These are phyloP conservation scores for Aspergillus fumigatiaffinis DNA, from an alignment of 2,329 filamentous ascomycete species.

Conservation along the genomic window DNA sequence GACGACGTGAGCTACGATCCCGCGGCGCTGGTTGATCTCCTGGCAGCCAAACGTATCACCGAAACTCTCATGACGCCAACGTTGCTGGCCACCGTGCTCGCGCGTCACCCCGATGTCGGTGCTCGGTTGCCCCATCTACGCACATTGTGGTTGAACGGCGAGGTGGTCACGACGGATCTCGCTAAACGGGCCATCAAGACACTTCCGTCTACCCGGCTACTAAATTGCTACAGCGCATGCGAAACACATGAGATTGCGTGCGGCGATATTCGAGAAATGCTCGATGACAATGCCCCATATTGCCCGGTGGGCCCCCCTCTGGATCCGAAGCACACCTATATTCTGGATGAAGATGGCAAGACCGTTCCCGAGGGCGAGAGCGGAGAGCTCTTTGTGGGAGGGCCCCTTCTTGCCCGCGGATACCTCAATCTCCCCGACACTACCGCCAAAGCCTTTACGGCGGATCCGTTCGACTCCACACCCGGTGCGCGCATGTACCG, in stretches of 20 bases:
- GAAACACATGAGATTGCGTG: constrained; percentile 79
- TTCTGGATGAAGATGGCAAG: constrained; percentile 66
- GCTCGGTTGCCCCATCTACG: constrained; percentile 61
- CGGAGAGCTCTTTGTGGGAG: constrained; percentile 73
- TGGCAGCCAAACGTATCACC: constrained; percentile 63
- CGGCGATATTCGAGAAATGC: constrained; percentile 67
- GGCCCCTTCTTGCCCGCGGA: constrained; percentile 67
- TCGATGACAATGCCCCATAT: constrained; percentile 61
- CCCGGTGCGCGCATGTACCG: constrained; percentile 67
- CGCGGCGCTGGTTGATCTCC: constrained; percentile 65
- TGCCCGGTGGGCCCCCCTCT: constrained; percentile 71
- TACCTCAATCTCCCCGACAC: constrained; percentile 78
- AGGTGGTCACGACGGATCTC: constrained; percentile 76
- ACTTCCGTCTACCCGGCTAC: constrained; percentile 64
- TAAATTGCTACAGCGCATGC: constrained; percentile 79
- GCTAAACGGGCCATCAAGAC: constrained; percentile 64
- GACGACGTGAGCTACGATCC: constrained; percentile 77
- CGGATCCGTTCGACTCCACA: constrained; percentile 59
- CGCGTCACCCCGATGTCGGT: constrained; percentile 64
- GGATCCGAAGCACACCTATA: constrained; percentile 65
- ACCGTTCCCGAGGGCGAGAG: constrained; percentile 58
- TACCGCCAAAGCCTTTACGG: constrained; percentile 67
- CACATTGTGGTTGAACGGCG: constrained; percentile 75
- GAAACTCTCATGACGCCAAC: constrained; percentile 84
- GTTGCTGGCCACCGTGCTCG: constrained; percentile 68